These are phyloP conservation scores for Pholiota microspora DNA, from an alignment of 768 basidiomycete species.

Conservation along the genomic window DNA sequence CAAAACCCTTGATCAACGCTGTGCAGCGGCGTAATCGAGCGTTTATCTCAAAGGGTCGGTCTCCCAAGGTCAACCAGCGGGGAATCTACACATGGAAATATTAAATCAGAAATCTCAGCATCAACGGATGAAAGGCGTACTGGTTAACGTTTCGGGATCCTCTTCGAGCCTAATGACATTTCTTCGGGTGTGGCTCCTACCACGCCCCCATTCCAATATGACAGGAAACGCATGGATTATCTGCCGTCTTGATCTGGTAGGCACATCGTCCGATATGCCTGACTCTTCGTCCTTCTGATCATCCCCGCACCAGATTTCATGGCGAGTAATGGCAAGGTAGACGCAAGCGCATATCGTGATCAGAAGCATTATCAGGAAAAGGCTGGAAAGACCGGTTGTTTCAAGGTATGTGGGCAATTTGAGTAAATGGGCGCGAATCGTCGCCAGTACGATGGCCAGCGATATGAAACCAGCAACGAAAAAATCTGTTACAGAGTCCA, in stretches of 20 bases:
- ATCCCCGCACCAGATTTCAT: background rate
- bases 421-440: slow-evolving; percentile 18
- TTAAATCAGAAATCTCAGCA: background rate
- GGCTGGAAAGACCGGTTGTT: slow-evolving; percentile 11
- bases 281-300: background rate
- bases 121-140: background rate
- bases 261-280: background rate
- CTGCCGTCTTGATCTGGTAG: background rate
- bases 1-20: background rate
- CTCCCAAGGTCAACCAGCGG: too few relatives aligned
- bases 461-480: slow-evolving; percentile 20
- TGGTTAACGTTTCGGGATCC: background rate
- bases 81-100: background rate
- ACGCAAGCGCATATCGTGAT: slow-evolving; percentile 3
- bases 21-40: background rate
- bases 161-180: background rate
- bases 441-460: slow-evolving; percentile 20
- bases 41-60: too few relatives aligned
- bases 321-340: background rate
- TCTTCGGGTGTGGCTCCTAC: background rate
- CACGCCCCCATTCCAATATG: background rate
- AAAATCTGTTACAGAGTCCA: slow-evolving; percentile 16
- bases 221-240: background rate
- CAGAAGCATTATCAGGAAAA: slow-evolving; percentile 15
- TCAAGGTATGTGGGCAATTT: slow-evolving; percentile 12